Conservation (phyloP, 2,329 filamentous ascomycete genomes). For the Pseudopyricularia cyperi region DNA sequence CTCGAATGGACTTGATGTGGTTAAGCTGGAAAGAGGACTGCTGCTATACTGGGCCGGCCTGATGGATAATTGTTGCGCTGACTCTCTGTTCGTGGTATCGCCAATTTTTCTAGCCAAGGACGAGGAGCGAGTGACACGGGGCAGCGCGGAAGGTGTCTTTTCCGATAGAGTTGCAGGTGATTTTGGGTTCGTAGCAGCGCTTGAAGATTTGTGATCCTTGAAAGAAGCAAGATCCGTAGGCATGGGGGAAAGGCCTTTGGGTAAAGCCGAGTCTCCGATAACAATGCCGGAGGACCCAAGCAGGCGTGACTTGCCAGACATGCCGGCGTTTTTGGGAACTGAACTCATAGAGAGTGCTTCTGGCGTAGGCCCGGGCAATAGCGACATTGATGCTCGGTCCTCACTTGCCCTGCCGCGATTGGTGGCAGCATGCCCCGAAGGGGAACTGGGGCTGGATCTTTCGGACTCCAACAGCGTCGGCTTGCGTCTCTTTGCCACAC, state of each 20-base stretch:
- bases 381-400: background rate
- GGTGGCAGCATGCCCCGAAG: background rate
- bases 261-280: background rate
- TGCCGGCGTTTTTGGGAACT: background rate
- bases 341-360: background rate
- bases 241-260: background rate
- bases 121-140: background rate
- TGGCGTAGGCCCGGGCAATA: background rate
- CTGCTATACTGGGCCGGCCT: background rate
- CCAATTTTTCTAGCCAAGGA: background rate
- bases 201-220: background rate
- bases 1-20: slow-evolving; percentile 4
- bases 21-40: background rate
- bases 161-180: background rate
- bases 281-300: background rate
- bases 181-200: background rate
- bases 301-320: background rate
- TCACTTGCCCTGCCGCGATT: background rate
- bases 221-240: background rate
- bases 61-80: background rate
- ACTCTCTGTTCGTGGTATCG: background rate
- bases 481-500: background rate
- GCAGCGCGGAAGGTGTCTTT: background rate
- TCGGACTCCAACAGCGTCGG: background rate
- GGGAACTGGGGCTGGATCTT: background rate